phyloP scores from a whole-genome alignment of 2,329 filamentous ascomycete species.

The Exophiala phaeomuriformis region DNA sequence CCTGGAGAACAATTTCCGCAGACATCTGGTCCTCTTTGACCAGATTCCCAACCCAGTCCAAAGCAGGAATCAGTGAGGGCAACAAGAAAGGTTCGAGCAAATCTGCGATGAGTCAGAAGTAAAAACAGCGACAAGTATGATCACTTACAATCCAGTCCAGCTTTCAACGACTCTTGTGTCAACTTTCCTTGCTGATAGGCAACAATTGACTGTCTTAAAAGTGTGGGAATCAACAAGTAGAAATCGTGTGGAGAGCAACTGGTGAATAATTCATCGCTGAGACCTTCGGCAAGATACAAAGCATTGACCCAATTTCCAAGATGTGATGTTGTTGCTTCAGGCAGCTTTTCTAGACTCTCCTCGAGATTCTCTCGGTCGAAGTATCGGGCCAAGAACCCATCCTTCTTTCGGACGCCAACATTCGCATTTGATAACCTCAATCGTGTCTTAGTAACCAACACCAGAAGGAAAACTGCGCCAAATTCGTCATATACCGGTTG shows the following conservation, averaged over 20 bases:
- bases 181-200: constrained; percentile 51
- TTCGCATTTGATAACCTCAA: constrained; percentile 49
- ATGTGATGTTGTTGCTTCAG: constrained; percentile 50
- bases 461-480: constrained; percentile 52
- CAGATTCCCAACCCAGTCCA: constrained; percentile 53
- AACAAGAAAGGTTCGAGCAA: constrained; percentile 57
- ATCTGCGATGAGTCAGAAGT: constrained; percentile 35
- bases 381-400: constrained; percentile 51
- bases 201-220: constrained; percentile 54
- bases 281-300: constrained; percentile 55
- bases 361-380: constrained; percentile 43
- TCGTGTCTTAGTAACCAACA: constrained; percentile 52
- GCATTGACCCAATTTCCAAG: constrained; percentile 55
- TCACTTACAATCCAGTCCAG: constrained; percentile 53
- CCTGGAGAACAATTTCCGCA: constrained; percentile 46
- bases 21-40: constrained; percentile 45
- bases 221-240: constrained; percentile 54
- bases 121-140: neutral
- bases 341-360: constrained; percentile 45
- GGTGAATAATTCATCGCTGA: constrained; percentile 58
- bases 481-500: constrained; percentile 62
- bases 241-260: constrained; percentile 59
- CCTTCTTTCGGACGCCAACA: constrained; percentile 44
- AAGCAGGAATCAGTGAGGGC: constrained; percentile 52
- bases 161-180: constrained; percentile 52